phyloP scores from a whole-genome alignment of 78 protist genomes.

The Neovahlkampfia damariscottae region DNA sequence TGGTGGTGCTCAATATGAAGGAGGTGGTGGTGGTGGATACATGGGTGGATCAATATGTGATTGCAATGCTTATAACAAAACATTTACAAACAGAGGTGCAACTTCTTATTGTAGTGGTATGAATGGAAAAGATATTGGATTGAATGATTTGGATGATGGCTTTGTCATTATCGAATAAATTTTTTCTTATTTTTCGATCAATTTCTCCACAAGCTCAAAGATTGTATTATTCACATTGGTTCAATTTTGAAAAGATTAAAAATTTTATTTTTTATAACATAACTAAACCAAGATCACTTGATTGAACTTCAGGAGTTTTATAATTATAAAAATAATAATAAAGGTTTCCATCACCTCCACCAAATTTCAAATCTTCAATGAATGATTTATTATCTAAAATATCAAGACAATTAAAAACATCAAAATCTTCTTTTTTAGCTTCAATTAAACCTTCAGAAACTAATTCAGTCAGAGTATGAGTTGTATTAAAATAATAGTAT shows the following conservation, averaged over 20 bases:
- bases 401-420: conserved; percentile 91
- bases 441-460: conserved; percentile 70
- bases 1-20: too few relatives aligned
- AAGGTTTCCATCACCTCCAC: conserved; percentile 90
- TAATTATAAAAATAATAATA: conserved; percentile 85
- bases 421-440: conserved; percentile 66
- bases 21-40: too few relatives aligned
- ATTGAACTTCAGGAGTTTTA: conserved; percentile 30
- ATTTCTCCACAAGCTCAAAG: too few relatives aligned
- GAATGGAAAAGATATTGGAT: too few relatives aligned
- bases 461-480: conserved; percentile 35
- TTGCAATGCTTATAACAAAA: too few relatives aligned
- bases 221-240: background rate
- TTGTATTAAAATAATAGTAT: conserved; percentile 79
- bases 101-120: too few relatives aligned
- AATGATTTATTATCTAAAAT: conserved; percentile 66
- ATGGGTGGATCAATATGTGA: too few relatives aligned
- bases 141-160: too few relatives aligned
- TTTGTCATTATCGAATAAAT: too few relatives aligned
- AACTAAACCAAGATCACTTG: conserved; percentile 55
- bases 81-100: too few relatives aligned
- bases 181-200: too few relatives aligned
- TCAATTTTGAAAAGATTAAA: background rate
- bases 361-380: conserved; percentile 77
- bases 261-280: conserved; percentile 38